These are phyloP conservation scores for Dioscorea alata DNA, from an alignment of 106 monocot species.

Conservation along the genomic window DNA sequence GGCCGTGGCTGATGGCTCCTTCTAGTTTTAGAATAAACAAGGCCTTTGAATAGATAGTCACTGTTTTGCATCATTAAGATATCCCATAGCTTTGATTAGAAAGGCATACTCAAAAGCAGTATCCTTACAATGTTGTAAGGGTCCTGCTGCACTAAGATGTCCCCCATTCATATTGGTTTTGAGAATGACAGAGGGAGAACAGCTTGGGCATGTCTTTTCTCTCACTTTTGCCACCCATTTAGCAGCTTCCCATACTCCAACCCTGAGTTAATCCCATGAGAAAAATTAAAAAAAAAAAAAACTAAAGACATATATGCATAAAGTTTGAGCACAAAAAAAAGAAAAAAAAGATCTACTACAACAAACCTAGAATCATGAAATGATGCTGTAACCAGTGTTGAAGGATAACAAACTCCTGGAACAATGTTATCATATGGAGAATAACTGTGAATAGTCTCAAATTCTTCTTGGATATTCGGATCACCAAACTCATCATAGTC, in stretches of 20 bases:
- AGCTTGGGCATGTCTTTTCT: constrained; percentile 50
- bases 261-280: constrained; percentile 31
- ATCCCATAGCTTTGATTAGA: constrained; percentile 66
- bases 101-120: constrained; percentile 86
- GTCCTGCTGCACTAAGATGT: constrained; percentile 88
- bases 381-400: too few relatives aligned
- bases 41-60: not conserved
- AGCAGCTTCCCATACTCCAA: constrained; percentile 98
- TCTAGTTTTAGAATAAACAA: not conserved
- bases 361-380: constrained; percentile 85
- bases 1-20: too few relatives aligned
- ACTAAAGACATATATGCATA: not conserved
- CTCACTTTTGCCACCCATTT: constrained; percentile 90
- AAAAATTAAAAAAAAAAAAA: too few relatives aligned
- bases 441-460: too few relatives aligned
- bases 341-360: too few relatives aligned
- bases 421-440: too few relatives aligned
- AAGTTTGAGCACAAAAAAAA: not conserved
- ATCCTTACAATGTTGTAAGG: constrained; percentile 65
- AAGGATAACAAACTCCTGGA: too few relatives aligned
- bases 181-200: constrained; percentile 60
- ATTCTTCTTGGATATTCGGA: constrained; percentile 47
- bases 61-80: constrained; percentile 17
- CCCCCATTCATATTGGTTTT: constrained; percentile 82
- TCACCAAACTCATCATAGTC: constrained; percentile 99